These are phyloP conservation scores for Fusarium abutilonis DNA, from an alignment of 2,329 filamentous ascomycete species.

Conservation along the genomic window DNA sequence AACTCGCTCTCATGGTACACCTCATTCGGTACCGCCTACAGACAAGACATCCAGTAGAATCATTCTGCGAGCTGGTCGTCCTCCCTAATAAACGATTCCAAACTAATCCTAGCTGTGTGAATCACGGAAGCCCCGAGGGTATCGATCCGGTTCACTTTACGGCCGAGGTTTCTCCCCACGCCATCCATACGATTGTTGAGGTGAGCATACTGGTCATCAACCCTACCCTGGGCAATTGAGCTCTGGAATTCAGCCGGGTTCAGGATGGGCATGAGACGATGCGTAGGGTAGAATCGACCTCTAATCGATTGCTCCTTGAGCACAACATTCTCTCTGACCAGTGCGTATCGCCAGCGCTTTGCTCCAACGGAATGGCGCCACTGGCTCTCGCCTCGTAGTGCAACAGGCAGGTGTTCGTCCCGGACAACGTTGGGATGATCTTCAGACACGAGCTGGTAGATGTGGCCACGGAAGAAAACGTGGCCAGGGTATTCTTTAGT, in stretches of 20 bases:
- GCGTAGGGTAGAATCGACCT: constrained; percentile 68
- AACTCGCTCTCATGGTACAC: constrained; percentile 12
- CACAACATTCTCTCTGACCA: constrained; percentile 58
- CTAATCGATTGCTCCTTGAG: constrained; percentile 60
- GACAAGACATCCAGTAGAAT: constrained; percentile 2
- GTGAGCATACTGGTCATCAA: constrained; percentile 58
- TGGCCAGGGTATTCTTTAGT: constrained; percentile 49
- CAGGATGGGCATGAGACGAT: constrained; percentile 62
- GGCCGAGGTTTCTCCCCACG: constrained; percentile 53
- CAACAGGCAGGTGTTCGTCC: constrained; percentile 54
- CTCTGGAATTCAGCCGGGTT: constrained; percentile 53
- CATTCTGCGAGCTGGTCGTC: constrained; percentile 38
- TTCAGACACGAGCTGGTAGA: constrained; percentile 51
- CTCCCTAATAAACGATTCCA: constrained; percentile 53
- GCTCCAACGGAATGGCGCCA: constrained; percentile 52
- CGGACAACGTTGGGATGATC: constrained; percentile 46
- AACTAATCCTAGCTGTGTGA: constrained; percentile 47
- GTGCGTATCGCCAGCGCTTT: constrained; percentile 51
- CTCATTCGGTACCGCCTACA: constrained; percentile 11
- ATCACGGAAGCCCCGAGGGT: constrained; percentile 57
- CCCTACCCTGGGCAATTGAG: constrained; percentile 51
- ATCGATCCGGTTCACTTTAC: constrained; percentile 53
- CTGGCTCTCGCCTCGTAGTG: constrained; percentile 52
- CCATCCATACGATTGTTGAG: constrained; percentile 65
- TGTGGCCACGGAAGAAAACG: constrained; percentile 55